Base-by-base conservation (phyloP, 805 yeast genomes). In the Maudiozyma serrabonitensis region DNA sequence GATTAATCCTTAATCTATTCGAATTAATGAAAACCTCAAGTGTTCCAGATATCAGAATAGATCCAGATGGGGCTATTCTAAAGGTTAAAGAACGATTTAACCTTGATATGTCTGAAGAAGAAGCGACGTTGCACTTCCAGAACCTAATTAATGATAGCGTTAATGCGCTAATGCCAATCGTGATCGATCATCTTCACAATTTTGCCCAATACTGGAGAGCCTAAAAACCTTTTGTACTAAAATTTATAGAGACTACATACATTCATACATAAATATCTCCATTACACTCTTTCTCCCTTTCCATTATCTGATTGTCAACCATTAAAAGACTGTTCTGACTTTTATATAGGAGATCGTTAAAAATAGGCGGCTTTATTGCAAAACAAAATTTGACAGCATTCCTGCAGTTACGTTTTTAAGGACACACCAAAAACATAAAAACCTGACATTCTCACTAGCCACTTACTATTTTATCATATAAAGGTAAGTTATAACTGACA, bases 191-290 rank as follows among this genome's bases (percentile, higher is more conserved):
- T 54, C 70, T 93, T 47, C 99, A 93, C 66, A 88, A 91, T 68
- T 75, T 93, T 63, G 97, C 99, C 0, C 99, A 93, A 63, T 93
- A 93, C 63, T 95, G 99, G 99, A 72, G 99, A 52, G 89, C 97
- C 0, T 91, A 54, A 56, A 3, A n/a, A 35, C 9, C 16, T 11
- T 15, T 35, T 35, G 7, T 16, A 35, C 18, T 6, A 3, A 35
- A 3, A 11, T 28, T 28, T 28, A 28, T 28, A 28, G 32, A 28
- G 32, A 28, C 32, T 28, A 28, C 12, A 11, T 28, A 28, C 32
- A 28, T 9, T 2, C 12, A 28, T 28, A 9, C 12, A 28, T 9
- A 3, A 11, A 3, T 28, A 11, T 28, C 32, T 28, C 3, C 8
- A 9, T 28, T 11, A 28, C 4, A 6, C 9, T 11, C 8, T 11